These are phyloP conservation scores for Eucalyptus erythrocorys DNA, from an alignment of 345 rosid genomes.

Conservation along the genomic window DNA sequence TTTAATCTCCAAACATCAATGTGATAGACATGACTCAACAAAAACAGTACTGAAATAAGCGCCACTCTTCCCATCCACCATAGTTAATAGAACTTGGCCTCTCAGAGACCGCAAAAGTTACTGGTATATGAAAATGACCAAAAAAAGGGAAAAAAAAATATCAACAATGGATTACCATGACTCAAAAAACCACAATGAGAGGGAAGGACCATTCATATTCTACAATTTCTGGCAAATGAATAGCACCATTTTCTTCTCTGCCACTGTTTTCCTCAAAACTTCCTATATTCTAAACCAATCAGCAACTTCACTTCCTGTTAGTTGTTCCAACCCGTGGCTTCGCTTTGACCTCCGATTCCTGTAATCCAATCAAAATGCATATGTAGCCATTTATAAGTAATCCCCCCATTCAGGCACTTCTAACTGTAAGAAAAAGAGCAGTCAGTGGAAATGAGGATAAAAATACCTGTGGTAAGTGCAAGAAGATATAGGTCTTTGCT, in stretches of 20 bases:
- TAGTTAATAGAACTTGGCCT: neutral
- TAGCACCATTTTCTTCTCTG: neutral
- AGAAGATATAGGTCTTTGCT: conserved; percentile 39
- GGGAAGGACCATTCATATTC: neutral
- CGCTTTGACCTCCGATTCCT: conserved; percentile 84
- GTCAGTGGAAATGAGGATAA: neutral
- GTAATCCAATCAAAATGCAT: neutral
- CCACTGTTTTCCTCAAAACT: neutral
- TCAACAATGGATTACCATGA: neutral
- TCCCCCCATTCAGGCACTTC: neutral
- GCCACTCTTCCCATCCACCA: neutral
- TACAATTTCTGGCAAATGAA: neutral
- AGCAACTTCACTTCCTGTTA: conserved; percentile 29
- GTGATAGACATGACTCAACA: neutral
- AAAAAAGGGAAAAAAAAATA: neutral
- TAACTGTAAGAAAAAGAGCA: neutral
- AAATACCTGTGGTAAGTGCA: conserved; percentile 53
- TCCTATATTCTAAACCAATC: neutral
- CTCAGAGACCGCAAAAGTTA: neutral
- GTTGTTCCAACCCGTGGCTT: conserved; percentile 56
- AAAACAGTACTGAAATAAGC: neutral
- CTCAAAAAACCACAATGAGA: neutral
- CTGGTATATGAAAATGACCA: neutral
- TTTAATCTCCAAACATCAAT: neutral
- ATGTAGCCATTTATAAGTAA: neutral